These are phyloP conservation scores for Aspergillus sp. DNA, from an alignment of 2,329 filamentous ascomycete species.

Conservation along the genomic window DNA sequence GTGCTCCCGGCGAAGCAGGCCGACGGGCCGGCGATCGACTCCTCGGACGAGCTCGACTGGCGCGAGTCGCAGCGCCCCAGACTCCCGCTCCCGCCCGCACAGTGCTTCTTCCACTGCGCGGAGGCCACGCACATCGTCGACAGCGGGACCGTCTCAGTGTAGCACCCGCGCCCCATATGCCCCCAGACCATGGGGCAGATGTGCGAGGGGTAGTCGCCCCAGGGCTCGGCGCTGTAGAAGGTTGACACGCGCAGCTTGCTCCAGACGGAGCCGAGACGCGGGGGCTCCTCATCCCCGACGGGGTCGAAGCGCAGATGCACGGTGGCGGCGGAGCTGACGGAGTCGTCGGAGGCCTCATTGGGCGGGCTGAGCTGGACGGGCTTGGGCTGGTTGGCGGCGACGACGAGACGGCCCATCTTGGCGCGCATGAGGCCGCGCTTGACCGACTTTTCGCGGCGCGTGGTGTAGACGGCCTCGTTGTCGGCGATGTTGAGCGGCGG, in stretches of 20 bases:
- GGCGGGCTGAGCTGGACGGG: slow-evolving; percentile 51
- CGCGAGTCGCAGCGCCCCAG: slow-evolving; percentile 26
- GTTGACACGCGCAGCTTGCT: slow-evolving; percentile 59
- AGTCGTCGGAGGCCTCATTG: slow-evolving; percentile 29
- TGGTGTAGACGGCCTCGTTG: slow-evolving; percentile 48
- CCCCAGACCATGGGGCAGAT: slow-evolving; percentile 38
- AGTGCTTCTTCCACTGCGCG: slow-evolving; percentile 57
- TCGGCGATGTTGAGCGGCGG: slow-evolving; percentile 56
- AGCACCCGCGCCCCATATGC: slow-evolving; percentile 49
- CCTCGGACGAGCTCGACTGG: slow-evolving; percentile 27
- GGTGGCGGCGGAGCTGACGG: slow-evolving; percentile 55
- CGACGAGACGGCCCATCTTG: slow-evolving; percentile 58
- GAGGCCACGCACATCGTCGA: slow-evolving; percentile 56
- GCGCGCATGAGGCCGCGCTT: slow-evolving; percentile 59
- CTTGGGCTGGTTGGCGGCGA: slow-evolving; percentile 58
- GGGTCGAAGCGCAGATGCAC: slow-evolving; percentile 63
- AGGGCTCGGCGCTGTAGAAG: slow-evolving; percentile 54
- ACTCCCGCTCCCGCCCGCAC: slow-evolving; percentile 22
- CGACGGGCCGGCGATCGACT: slow-evolving; percentile 33
- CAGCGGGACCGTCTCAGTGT: slow-evolving; percentile 53
- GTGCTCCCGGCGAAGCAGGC: slow-evolving; percentile 44
- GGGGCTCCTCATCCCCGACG: slow-evolving; percentile 50
- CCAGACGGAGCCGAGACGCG: slow-evolving; percentile 51
- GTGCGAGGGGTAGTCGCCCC: slow-evolving; percentile 50
- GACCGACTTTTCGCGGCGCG: slow-evolving; percentile 59